Conservation (phyloP, 257 asterid genomes). For the Fraxinus americana region DNA sequence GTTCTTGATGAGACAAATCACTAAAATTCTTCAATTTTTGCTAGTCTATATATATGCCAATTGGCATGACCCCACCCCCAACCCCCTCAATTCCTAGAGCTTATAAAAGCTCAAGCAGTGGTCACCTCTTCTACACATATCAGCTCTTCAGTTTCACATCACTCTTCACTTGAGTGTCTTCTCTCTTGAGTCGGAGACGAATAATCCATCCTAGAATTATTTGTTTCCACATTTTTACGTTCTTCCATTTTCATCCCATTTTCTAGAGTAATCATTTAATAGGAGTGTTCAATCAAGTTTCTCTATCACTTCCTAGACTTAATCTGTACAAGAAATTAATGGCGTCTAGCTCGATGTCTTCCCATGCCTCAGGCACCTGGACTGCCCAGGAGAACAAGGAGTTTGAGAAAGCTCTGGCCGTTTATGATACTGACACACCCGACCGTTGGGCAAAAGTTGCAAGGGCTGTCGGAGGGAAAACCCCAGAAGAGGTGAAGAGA, state of each 20-base stretch:
- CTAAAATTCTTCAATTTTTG: conserved; percentile 41
- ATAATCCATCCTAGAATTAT: not conserved
- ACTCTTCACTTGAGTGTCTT: not conserved
- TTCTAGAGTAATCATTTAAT: not conserved
- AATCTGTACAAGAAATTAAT: not conserved
- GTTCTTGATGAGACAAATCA: conserved; percentile 53
- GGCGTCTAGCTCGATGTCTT: conserved; percentile 28
- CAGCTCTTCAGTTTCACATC: conserved; percentile 3
- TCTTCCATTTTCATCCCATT: not conserved
- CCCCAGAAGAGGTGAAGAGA: conserved; percentile 43
- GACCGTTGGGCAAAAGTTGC: conserved; percentile 49
- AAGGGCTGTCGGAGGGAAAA: conserved; percentile 34
- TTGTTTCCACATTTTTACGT: not conserved
- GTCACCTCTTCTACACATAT: conserved; percentile 21
- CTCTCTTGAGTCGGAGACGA: not conserved
- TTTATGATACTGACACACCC: conserved; percentile 38
- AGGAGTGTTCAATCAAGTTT: not conserved
- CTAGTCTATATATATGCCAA: conserved; percentile 36
- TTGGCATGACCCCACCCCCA: conserved; percentile 25
- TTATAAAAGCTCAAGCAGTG: conserved; percentile 36
- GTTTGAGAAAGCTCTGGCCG: conserved; percentile 45
- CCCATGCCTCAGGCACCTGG: conserved; percentile 37
- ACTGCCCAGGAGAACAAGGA: conserved; percentile 41
- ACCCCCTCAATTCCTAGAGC: conserved; percentile 17
- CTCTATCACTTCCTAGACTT: not conserved